Evolutionary conservation across 768 basidiomycete species (phyloP), one percentile per base, ranked within the genome.

Genomic region (Paxillus involutus): DNA sequence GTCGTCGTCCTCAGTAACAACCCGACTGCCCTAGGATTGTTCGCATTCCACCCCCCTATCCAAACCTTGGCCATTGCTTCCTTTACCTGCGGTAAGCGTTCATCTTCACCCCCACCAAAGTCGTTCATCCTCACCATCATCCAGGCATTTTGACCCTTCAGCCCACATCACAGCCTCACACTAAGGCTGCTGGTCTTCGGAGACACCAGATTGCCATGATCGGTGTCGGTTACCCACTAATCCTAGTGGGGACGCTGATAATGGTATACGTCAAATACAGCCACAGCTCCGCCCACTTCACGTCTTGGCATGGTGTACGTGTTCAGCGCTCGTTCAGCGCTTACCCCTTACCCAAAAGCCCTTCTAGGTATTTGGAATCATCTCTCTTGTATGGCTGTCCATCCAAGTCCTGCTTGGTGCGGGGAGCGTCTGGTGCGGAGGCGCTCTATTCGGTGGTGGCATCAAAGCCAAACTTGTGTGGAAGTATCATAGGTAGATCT

Each of bases 401-500:
- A 51, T 79, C 32, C 90, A 93, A 62, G 71, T 81, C 7, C 52
- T 75, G 9, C 16, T 91, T 0, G 91, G 91, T 6, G 88, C 77
- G 3, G 84, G 81, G n/a, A 89, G 86, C 47, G 88, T 91, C 14
- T 91, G 90, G 90, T 84, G 78, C 56, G 77, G 73, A 7, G 91
- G 91, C 11, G 76, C 75, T 14, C 74, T 76, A 0, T 88, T 92
- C 63, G 89, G 91, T 5, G 89, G 90, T 1, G 84, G 81, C 13
- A 68, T 75, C 42, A 85, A 81, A 65, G 89, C 90, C 13, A 93
- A 89, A 67, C 66, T 73, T 1, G 54, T 92, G 17, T 94, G 91
- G 87, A 94, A 92, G 66, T 93, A 90, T 59, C 91, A 94, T 63
- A 74, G 91, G 86, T 84, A 56, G 40, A 68, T 21, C 6, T 8